Percentiles rank a stretch among this genome's conserved stretches.
Conservation (phyloP, 306 rosid genomes). For the Quillaja saponaria region DNA sequence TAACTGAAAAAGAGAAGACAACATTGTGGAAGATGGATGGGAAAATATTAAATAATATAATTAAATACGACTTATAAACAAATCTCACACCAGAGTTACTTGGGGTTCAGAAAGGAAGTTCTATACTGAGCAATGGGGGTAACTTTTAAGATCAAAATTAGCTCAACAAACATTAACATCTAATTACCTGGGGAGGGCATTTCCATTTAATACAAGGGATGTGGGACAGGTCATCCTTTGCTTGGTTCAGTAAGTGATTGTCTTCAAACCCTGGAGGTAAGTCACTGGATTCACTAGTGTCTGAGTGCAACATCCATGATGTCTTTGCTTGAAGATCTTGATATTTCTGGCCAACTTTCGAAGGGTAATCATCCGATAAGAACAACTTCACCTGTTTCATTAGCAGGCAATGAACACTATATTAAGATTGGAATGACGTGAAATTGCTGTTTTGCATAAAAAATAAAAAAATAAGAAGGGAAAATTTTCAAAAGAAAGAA, state of each 20-base stretch:
- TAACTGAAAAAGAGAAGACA: too few species aligned
- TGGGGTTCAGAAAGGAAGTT: background rate
- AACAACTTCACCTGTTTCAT: slow-evolving; percentile 56
- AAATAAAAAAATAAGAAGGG: too few species aligned
- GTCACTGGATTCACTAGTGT: slow-evolving; percentile 32
- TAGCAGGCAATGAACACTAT: background rate
- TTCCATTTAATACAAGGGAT: slow-evolving; percentile 54
- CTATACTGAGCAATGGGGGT: background rate
- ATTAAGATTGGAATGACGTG: too few species aligned
- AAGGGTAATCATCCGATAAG: slow-evolving; percentile 55
- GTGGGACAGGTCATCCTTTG: slow-evolving; percentile 25
- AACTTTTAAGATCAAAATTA: background rate
- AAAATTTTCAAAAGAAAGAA: too few species aligned
- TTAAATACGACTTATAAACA: background rate
- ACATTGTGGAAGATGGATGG: too few species aligned
- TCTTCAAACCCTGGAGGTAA: slow-evolving; percentile 73
- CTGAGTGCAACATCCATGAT: slow-evolving; percentile 39
- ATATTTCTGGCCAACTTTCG: slow-evolving; percentile 42
- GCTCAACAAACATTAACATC: background rate
- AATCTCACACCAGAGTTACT: slow-evolving; percentile 12
- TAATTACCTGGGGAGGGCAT: slow-evolving; percentile 61
- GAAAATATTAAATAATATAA: background rate
- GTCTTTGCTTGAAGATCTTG: slow-evolving; percentile 51
- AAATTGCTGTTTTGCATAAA: too few species aligned
- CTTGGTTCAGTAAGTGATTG: slow-evolving; percentile 27